A percentile compares a stretch with the other conserved stretches of the same genome.
phyloP scores from a whole-genome alignment of 108 stramenopile genomes.

The Bacterosira constricta region DNA sequence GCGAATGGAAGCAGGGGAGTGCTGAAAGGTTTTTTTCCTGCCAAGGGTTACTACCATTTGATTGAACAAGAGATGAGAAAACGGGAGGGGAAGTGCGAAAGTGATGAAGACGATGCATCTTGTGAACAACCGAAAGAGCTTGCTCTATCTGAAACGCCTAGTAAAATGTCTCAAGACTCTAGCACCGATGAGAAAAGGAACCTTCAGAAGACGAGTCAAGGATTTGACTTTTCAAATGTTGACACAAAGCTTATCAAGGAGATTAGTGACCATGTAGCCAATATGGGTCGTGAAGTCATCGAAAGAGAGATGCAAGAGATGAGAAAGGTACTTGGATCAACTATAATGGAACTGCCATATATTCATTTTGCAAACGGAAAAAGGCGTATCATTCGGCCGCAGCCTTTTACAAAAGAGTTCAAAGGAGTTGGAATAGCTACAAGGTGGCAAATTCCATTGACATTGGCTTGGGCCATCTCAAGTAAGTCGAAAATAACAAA shows the following conservation, averaged over 20 bases:
- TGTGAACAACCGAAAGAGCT: not conserved
- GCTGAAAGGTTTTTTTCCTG: constrained; percentile 43
- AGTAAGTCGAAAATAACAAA: too few relatives aligned
- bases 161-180: not conserved
- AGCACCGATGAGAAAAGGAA: too few relatives aligned
- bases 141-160: not conserved
- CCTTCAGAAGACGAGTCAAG: not conserved
- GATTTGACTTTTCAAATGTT: constrained; percentile 8
- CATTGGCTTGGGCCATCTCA: constrained; percentile 49
- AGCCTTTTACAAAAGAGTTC: constrained; percentile 31
- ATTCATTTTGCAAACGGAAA: constrained; percentile 29
- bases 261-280: not conserved
- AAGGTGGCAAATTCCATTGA: constrained; percentile 48
- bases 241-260: constrained; percentile 2
- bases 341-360: constrained; percentile 21
- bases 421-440: constrained; percentile 16
- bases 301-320: constrained; percentile 11
- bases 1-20: constrained; percentile 77
- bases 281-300: not conserved
- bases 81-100: not conserved
- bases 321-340: constrained; percentile 2
- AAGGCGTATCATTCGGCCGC: constrained; percentile 28
- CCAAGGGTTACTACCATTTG: constrained; percentile 21
- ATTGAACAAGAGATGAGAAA: constrained; percentile 11
- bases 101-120: not conserved